Evolutionary conservation across 176 grass and related monocot genomes (phyloP), one percentile per base, ranked within the genome.

Genomic region (Echinochloa phyllopogon): DNA sequence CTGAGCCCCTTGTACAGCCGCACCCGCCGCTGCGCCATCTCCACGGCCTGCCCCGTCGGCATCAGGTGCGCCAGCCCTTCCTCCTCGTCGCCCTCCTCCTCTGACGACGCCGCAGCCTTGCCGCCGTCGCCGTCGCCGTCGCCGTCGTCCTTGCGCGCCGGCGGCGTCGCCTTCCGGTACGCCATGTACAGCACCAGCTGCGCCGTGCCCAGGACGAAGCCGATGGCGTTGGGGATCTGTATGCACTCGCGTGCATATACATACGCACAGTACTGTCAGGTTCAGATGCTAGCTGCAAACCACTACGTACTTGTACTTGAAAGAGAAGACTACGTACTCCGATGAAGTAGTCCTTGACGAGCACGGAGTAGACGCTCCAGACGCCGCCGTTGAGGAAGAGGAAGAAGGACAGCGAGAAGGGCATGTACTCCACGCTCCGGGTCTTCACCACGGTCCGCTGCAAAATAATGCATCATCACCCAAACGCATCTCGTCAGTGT

Each of bases 361-460:
- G 82, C 15, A 94, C 0, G 60, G 94, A 61, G 81, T 97, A 97
- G 60, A 70, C 44, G 65, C 86, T 94, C 94, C 94, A 97, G 60
- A 94, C 84, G 27, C 84, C 78, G 33, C 87, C 91, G 84, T 97
- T 94, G 38, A 97, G 91, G 56, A 94, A 92, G 44, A 97, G 94
- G 76, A 92, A 96, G 84, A 96, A 97, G 29, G 94, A 97, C 3
- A 97, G 86, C 16, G 69, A 88, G 82, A 97, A 97, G 14, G 91
- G 94, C 94, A 97, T 97, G 89, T 90, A 97, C 80, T 97, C 89
- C 66, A 94, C 89, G 62, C 91, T 97, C 84, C 33, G 82, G 0
- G 75, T 94, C 45, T 80, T 90, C 58, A 94, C 83, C 51, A 97
- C 89, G 0, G 85, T 86, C 80, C 55, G 71, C 94, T 96, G 86